These are phyloP conservation scores for Vinca minor DNA, from an alignment of 257 asterid species.

Conservation along the genomic window DNA sequence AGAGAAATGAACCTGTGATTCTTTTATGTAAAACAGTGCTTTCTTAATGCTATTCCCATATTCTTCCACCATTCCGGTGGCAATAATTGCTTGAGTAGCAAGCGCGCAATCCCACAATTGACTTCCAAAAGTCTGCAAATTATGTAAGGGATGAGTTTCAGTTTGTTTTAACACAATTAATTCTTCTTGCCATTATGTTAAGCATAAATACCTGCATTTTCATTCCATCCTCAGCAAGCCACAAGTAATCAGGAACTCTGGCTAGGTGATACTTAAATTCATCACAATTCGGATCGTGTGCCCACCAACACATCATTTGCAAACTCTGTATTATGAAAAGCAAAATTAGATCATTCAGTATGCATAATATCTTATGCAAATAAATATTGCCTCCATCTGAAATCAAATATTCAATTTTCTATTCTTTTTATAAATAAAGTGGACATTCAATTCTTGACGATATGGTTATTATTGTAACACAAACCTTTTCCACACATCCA, in stretches of 20 bases:
- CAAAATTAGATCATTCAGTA: not conserved
- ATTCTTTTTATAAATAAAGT: too few relatives aligned
- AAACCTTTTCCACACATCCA: constrained; percentile 22
- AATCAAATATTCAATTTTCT: too few relatives aligned
- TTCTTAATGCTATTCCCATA: constrained; percentile 64
- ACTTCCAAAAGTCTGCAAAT: constrained; percentile 62
- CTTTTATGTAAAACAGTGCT: constrained; percentile 64
- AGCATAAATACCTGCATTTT: constrained; percentile 52
- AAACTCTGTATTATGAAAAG: constrained; percentile 33
- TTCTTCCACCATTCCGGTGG: constrained; percentile 72
- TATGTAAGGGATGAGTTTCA: not conserved
- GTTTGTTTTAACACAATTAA: not conserved
- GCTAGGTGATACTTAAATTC: constrained; percentile 71
- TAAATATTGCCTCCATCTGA: too few relatives aligned
- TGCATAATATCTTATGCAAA: not conserved
- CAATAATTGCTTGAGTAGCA: constrained; percentile 63
- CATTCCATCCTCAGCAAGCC: constrained; percentile 95
- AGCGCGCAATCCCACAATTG: constrained; percentile 62
- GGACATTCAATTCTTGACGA: too few relatives aligned
- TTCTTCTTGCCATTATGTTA: not conserved
- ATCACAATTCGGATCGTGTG: constrained; percentile 53
- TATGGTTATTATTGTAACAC: not conserved
- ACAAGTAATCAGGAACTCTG: constrained; percentile 65
- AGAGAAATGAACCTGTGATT: constrained; percentile 47
- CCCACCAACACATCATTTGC: constrained; percentile 89